Conservation (phyloP, 1,284 basidiomycete species). For the Abortiporus biennis region DNA sequence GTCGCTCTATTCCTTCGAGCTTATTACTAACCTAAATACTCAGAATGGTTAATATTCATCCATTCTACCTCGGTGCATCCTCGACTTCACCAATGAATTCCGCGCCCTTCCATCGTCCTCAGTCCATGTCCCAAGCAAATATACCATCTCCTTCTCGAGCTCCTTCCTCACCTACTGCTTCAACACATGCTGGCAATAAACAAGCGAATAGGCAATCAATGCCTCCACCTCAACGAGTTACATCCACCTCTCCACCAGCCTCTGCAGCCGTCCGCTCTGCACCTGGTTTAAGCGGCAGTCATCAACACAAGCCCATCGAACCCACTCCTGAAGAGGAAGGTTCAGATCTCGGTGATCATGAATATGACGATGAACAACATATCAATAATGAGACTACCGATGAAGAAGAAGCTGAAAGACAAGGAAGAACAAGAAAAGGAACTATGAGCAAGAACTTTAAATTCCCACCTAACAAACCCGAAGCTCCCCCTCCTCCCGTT, state of each 20-base stretch:
- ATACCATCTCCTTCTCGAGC: conserved; percentile 37
- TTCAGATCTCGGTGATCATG: conserved; percentile 16
- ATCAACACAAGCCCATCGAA: conserved; percentile 32
- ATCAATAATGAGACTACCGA: conserved; percentile 10
- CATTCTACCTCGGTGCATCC: conserved; percentile 72
- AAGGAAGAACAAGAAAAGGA: conserved; percentile 36
- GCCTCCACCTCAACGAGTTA: conserved; percentile 43
- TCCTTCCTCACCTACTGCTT: conserved; percentile 18
- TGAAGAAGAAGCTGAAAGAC: conserved; percentile 9
- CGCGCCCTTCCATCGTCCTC: conserved; percentile 45
- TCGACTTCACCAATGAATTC: conserved; percentile 39
- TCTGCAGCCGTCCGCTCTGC: conserved; percentile 36
- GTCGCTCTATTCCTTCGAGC: background rate
- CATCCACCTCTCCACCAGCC: conserved; percentile 29
- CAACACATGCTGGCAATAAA: conserved; percentile 25
- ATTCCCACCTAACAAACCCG: conserved; percentile 49
- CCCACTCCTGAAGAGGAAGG: conserved; percentile 46
- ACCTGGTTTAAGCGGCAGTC: conserved; percentile 13
- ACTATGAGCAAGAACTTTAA: conserved; percentile 76
- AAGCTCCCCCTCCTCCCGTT: conserved; percentile 20
- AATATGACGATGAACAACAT: conserved; percentile 40
- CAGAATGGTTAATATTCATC: conserved; percentile 84
- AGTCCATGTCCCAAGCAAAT: conserved; percentile 75
- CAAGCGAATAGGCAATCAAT: conserved; percentile 51
- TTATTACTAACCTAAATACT: background rate